phyloP scores from a whole-genome alignment of 1,284 basidiomycete species.

The Malassezia nana region DNA sequence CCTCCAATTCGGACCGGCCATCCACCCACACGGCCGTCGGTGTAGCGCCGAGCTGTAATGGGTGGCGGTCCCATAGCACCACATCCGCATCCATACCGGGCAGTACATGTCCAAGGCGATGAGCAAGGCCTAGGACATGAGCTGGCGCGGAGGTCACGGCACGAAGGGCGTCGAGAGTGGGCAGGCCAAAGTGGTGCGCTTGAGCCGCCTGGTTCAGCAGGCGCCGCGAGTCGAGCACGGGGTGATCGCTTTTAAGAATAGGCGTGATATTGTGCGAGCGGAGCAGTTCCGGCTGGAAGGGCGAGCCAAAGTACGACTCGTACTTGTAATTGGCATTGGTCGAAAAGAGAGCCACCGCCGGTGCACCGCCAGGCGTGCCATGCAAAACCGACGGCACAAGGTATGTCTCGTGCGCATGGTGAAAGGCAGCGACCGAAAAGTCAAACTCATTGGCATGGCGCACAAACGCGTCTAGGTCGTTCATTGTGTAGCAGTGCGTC shows the following conservation, averaged over 20 bases:
- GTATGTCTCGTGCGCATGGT: slow-evolving; percentile 77
- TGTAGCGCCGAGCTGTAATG: slow-evolving; percentile 56
- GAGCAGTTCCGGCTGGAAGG: slow-evolving; percentile 71
- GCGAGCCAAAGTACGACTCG: slow-evolving; percentile 72
- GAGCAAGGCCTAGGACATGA: slow-evolving; percentile 63
- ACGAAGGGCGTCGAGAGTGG: slow-evolving; percentile 56
- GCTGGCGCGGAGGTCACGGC: slow-evolving; percentile 72
- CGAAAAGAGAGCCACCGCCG: slow-evolving; percentile 66
- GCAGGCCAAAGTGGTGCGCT: slow-evolving; percentile 61
- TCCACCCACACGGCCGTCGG: slow-evolving; percentile 58
- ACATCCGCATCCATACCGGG: slow-evolving; percentile 59
- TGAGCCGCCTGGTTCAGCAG: slow-evolving; percentile 77
- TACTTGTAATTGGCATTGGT: slow-evolving; percentile 67
- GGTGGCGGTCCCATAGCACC: slow-evolving; percentile 82
- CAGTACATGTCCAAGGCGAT: slow-evolving; percentile 67
- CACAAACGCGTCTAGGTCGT: slow-evolving; percentile 59
- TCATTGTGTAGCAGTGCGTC: slow-evolving; percentile 51
- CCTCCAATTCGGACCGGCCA: slow-evolving; percentile 51
- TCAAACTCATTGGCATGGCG: slow-evolving; percentile 72
- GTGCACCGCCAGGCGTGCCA: slow-evolving; percentile 56
- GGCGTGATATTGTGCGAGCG: slow-evolving; percentile 60
- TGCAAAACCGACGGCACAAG: slow-evolving; percentile 70
- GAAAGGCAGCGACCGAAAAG: slow-evolving; percentile 58
- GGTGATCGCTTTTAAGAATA: slow-evolving; percentile 63
- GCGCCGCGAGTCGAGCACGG: slow-evolving; percentile 65